Conservation (phyloP, 2,329 filamentous ascomycete genomes). For the Fusarium compactum region DNA sequence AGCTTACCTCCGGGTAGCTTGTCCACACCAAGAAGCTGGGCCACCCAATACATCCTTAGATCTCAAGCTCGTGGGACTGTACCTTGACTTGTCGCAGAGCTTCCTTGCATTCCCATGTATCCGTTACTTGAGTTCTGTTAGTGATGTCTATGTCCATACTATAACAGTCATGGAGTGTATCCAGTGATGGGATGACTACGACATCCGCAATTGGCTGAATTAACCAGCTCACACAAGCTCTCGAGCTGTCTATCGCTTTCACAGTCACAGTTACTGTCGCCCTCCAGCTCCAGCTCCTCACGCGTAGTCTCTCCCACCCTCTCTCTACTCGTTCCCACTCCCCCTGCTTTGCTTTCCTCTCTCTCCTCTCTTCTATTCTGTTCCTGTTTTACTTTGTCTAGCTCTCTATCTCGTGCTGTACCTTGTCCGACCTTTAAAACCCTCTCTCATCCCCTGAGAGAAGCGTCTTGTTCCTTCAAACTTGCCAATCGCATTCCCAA, state of each 20-base stretch:
- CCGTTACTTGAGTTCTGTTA: constrained; percentile 33
- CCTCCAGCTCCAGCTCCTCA: constrained; percentile 18
- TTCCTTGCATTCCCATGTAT: constrained; percentile 41
- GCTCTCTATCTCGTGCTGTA: constrained; percentile 33
- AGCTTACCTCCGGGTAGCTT: constrained; percentile 37
- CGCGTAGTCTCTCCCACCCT: constrained; percentile 43
- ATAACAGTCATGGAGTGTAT: constrained; percentile 37
- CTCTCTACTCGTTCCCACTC: constrained; percentile 40
- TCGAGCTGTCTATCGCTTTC: constrained; percentile 24
- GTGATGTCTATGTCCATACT: constrained; percentile 29
- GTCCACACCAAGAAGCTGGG: constrained; percentile 35
- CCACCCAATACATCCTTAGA: constrained; percentile 36
- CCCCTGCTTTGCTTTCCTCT: constrained; percentile 28
- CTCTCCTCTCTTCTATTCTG: constrained; percentile 33
- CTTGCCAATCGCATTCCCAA: constrained; percentile 25
- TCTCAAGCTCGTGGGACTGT: constrained; percentile 39
- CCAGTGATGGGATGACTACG: constrained; percentile 39
- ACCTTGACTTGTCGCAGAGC: constrained; percentile 25
- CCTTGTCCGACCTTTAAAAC: constrained; percentile 36
- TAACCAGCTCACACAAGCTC: constrained; percentile 33
- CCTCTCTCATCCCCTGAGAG: constrained; percentile 24
- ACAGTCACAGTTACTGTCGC: constrained; percentile 18
- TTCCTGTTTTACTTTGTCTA: constrained; percentile 17
- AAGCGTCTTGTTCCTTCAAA: constrained; percentile 11
- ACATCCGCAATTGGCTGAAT: constrained; percentile 36